Evolutionary conservation across 2,329 filamentous ascomycete species (phyloP), one percentile per base, ranked within the genome.

Genomic region (Aschersonia sp.): DNA sequence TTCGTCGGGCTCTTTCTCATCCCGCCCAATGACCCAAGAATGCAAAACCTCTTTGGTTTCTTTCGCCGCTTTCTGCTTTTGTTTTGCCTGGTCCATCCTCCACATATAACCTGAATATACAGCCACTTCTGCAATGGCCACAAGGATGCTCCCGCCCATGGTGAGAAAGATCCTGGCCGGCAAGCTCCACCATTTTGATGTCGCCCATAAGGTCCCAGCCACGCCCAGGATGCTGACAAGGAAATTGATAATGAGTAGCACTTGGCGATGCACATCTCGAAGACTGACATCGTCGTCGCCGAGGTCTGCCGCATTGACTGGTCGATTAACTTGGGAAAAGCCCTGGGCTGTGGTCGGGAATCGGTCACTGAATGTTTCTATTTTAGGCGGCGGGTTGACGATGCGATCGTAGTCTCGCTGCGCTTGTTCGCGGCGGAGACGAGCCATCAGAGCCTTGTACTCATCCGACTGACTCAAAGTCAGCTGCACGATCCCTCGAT

Each of bases 191-290:
- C 84, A 85, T 45, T 80, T 72, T 1, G 83, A 83, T 12, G 76
- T 74, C n/a, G 88, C 72, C 86, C 85, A 92, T 35, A 92, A 74
- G 6, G 84, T 85, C 2, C 75, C 79, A 3, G 80, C 83, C 45
- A 84, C 84, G 43, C 89, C 86, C 3, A 90, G 68, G 47, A 95
- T 84, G 46, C 87, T 94, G 47, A 95, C 72, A 40, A 95, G 67
- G 45, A 97, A 87, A 62, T 97, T 98, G 57, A 94, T 73, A 46
- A 97, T 87, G 6, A 97, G 71, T 41, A 84, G 81, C 48, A 92
- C 67, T 58, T 92, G 87, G n/a, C 84, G 74, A 60, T 90, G 83
- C 1, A 92, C 72, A 50, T 92, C 85, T 37, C 76, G 74, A 52
- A 81, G 81, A 2, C 79, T 81, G 2, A 84, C 67, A 2, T 83